Evolutionary conservation across 1,284 basidiomycete genomes (phyloP), one percentile per base, ranked within the genome.

Genomic region (Sanghuangporus weigelae): DNA sequence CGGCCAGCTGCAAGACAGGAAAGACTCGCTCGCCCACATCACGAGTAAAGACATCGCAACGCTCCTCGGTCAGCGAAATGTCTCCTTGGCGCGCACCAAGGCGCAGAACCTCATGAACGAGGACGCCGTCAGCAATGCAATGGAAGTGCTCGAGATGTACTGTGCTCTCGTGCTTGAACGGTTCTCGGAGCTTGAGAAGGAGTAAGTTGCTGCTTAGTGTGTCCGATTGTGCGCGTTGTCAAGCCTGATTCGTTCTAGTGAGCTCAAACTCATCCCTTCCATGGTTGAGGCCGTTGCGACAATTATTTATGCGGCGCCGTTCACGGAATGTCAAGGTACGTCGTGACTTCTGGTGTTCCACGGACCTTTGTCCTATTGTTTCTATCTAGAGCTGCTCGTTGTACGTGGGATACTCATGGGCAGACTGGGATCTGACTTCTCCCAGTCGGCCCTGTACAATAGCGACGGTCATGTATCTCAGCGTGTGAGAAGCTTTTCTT

Each of bases 131-230:
- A 81, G 79, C 7, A 84, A 89, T 69, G 70, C 89, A 10, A 68
- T 90, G 67, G 87, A 86, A 71, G 77, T 81, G 23, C 66, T 91
- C 65, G 87, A 86, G 73, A 85, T 85, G 81, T 78, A 88, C 68
- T 75, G 90, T 49, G 85, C 85, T 12, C 75, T 82, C 19, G 71
- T 91, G 26, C 71, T 86, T 31, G 83, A 85, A 66, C 81, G 81
- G 69, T 78, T 85, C 63, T 71, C 73, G 38, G 86, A 89, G 68
- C 67, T 90, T 51, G 81, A 85, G 57, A 73, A 76, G 65, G 77
- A 75, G 85, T 85, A 60, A 57, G 76, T 48, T 21, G 36, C 26
- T 53, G 58, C 39, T 54, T 66, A 31, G 26, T 62, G 57, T 57
- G n/a, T 16, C 40, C 39, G 50, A 61, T 42, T 66, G 46, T 14